Evolutionary conservation across 305 asterid species (phyloP).

Genomic region (Plantago rigida): DNA sequence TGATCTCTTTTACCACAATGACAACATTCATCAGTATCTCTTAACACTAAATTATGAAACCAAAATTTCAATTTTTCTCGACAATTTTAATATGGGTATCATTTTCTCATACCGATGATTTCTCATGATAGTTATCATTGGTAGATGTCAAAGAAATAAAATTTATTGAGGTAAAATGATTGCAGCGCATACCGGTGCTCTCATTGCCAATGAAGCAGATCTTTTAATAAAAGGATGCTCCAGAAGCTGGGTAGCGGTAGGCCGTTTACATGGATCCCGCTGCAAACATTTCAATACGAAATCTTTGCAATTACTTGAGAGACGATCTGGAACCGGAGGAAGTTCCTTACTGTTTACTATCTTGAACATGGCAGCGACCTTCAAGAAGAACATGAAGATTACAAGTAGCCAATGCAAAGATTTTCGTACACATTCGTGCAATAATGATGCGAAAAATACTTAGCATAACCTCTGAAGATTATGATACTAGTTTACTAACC

Average conservation of each 20-base stretch:
- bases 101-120: no score
- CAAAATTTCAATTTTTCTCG: no score
- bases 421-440: not conserved
- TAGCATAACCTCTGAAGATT: slow-evolving; percentile 4
- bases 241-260: slow-evolving; percentile 59
- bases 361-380: slow-evolving; percentile 68
- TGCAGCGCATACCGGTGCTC: slow-evolving; percentile 27
- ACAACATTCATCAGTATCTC: no score
- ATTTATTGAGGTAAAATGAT: not conserved
- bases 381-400: slow-evolving; percentile 23
- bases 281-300: slow-evolving; percentile 58
- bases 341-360: slow-evolving; percentile 63
- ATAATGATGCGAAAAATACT: not conserved
- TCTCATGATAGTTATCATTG: no score
- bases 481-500: slow-evolving; percentile 33
- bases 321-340: slow-evolving; percentile 54
- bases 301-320: slow-evolving; percentile 56
- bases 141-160: not conserved
- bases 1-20: no score
- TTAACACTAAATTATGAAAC: no score
- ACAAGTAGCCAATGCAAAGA: not conserved
- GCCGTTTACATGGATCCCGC: slow-evolving; percentile 53
- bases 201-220: slow-evolving; percentile 28
- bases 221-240: slow-evolving; percentile 56
- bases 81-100: no score